These are phyloP conservation scores for Dillenia turbinata DNA, from an alignment of 164 flowering plant genomes.

Conservation along the genomic window DNA sequence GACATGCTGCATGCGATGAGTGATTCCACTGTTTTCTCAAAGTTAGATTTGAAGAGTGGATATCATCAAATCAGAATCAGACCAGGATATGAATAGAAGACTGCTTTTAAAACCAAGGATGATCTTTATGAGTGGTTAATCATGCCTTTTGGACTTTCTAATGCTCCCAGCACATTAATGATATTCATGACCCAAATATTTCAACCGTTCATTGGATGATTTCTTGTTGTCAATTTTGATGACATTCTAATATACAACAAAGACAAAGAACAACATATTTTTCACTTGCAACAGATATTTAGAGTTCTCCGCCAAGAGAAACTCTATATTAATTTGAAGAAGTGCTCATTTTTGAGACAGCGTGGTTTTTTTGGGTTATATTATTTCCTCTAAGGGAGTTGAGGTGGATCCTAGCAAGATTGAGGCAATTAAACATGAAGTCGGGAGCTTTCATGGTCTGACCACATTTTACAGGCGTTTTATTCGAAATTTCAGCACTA, in stretches of 20 bases:
- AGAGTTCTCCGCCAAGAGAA: neutral
- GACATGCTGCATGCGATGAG: neutral
- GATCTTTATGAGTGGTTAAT: too few relatives aligned
- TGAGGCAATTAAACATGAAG: neutral
- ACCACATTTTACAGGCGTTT: conserved; percentile 6
- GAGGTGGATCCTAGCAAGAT: conserved; percentile 1
- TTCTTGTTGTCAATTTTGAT: neutral
- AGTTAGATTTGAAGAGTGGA: too few relatives aligned
- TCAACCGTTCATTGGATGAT: neutral
- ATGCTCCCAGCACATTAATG: too few relatives aligned
- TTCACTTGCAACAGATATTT: neutral
- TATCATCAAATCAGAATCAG: neutral
- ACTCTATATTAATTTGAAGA: neutral
- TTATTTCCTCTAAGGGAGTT: neutral
- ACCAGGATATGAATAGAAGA: neutral
- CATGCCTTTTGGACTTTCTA: neutral
- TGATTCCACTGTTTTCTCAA: neutral
- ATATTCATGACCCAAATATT: neutral
- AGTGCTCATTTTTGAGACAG: conserved; percentile 4
- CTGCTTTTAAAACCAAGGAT: too few relatives aligned
- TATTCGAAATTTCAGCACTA: conserved; percentile 4
- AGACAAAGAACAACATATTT: neutral
- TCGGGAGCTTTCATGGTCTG: conserved; percentile 4
- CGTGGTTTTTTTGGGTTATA: conserved; percentile 1
- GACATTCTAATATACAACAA: neutral